Base-by-base conservation (phyloP, 495 filamentous ascomycete genomes). In the Opeltia flavorubescens region DNA sequence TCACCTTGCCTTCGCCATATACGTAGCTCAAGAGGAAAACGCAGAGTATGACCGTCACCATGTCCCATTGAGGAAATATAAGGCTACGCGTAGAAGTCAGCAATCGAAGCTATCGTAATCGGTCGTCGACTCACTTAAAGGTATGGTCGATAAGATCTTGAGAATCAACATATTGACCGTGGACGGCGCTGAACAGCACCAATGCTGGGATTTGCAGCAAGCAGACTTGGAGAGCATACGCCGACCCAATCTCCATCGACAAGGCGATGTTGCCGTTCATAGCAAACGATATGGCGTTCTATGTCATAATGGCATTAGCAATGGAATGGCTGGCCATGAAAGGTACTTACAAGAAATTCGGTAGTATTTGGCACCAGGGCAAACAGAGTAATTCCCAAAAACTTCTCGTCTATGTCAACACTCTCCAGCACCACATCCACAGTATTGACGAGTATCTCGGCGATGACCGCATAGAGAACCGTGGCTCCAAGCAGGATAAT, bases 181-280 rank as follows among this genome's bases (percentile, higher is more conserved):
- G 72, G 21, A 84, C 53, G 20, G 86, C 91, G 55, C 82, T 88
- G 70, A 89, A 99, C 43, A 95, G 66, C 20, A 99, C 93, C 13
- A 99, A 70, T 23, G 86, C 86, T 0, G 91, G 91, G 20, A 96
- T 88, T 59, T 99, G 91, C 24, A 99, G 71, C n/a, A 99, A 76
- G 63, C 87, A 95, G 47, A 99, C 91, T 62, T 99, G 91, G 31
- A 99, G 71, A 5, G 93, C 93, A 54, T 99, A 99, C 27, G 89
- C 89, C 1, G 87, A 94, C 52, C 91, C 91, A 52, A 99, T 96
- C 60, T 99, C 91, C 93, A 99, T 96, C 34, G 86, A 94, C 23
- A 99, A 71, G 0, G 91, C 91, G 58, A 99, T 96, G 63, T 99
- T 99, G n/a, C 91, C 91, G 56, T 99, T 96, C 93, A 99, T 99